Evolutionary conservation across 352 stramenopile species (phyloP).

Genomic region (Halophytophthora batemanensis): DNA sequence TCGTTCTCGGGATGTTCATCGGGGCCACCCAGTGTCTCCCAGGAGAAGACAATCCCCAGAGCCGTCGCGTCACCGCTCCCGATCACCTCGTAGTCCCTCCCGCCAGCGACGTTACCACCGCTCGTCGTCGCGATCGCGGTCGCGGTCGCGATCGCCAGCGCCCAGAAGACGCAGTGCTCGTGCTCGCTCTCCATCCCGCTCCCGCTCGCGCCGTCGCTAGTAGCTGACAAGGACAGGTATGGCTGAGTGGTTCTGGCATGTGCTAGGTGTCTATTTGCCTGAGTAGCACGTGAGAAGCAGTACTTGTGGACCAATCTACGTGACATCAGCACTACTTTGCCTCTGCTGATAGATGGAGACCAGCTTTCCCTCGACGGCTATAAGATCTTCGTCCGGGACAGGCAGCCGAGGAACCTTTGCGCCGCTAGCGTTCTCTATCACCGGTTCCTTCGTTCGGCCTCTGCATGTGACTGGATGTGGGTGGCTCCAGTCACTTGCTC

Average conservation of each 20-base stretch:
- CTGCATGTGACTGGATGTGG: slow-evolving; percentile 46
- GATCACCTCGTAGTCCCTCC: slow-evolving; percentile 3
- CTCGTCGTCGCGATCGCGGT: slow-evolving; percentile 15
- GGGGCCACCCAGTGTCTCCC: slow-evolving; percentile 8
- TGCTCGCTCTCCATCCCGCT: slow-evolving; percentile 19
- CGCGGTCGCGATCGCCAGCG: slow-evolving; percentile 5
- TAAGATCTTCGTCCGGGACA: too few relatives aligned
- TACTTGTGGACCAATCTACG: too few relatives aligned
- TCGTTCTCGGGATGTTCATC: slow-evolving; percentile 14
- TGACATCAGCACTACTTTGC: too few relatives aligned
- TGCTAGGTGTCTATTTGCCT: too few relatives aligned
- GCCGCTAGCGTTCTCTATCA: background rate
- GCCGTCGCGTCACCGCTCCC: slow-evolving; percentile 10
- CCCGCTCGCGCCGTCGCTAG: slow-evolving; percentile 12
- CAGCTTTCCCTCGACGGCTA: too few relatives aligned
- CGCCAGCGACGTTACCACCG: slow-evolving; percentile 13
- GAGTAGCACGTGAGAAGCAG: too few relatives aligned
- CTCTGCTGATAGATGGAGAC: too few relatives aligned
- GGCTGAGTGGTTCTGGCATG: too few relatives aligned
- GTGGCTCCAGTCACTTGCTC: slow-evolving; percentile 71
- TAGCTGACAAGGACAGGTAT: slow-evolving; percentile 1
- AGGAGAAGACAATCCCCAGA: slow-evolving; percentile 1
- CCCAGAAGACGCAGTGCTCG: slow-evolving; percentile 9
- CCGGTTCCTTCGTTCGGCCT: background rate
- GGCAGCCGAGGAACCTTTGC: background rate